Conservation (phyloP, 441 rosid genomes). For the Codiaeum variegatum region DNA sequence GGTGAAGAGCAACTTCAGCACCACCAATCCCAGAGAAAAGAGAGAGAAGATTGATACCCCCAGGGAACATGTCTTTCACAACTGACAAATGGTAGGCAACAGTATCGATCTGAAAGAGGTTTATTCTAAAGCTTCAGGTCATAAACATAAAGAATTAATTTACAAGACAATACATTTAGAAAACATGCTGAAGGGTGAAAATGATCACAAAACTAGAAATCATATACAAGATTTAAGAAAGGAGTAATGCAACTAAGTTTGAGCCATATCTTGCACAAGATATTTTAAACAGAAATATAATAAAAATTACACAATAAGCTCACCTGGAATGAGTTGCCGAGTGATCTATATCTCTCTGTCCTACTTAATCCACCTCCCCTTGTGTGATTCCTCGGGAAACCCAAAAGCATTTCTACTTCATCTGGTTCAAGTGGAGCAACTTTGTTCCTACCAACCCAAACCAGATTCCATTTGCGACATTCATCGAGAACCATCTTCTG, state of each 20-base stretch:
- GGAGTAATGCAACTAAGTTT: neutral
- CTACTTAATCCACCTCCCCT: conserved; percentile 32
- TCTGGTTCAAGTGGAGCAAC: conserved; percentile 51
- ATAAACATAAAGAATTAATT: neutral
- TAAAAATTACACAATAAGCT: neutral
- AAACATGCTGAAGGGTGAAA: neutral
- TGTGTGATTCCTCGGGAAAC: conserved; percentile 60
- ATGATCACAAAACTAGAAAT: neutral
- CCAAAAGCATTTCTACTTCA: conserved; percentile 57
- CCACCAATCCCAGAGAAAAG: conserved; percentile 72
- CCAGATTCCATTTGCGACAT: conserved; percentile 47
- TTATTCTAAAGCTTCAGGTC: neutral
- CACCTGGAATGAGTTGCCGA: conserved; percentile 42
- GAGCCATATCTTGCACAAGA: neutral
- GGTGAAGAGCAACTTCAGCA: conserved; percentile 50
- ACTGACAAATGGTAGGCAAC: conserved; percentile 72
- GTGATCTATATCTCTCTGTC: conserved; percentile 40
- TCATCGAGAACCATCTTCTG: conserved; percentile 48
- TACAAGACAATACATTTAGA: neutral
- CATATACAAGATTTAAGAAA: neutral
- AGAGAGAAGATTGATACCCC: conserved; percentile 54
- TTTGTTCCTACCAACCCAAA: conserved; percentile 62
- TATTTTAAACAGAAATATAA: too few relatives aligned
- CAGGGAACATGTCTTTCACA: conserved; percentile 46
- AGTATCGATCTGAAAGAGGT: conserved; percentile 51